Base-by-base conservation (phyloP, 768 basidiomycete genomes). In the Boletus coccyginus region DNA sequence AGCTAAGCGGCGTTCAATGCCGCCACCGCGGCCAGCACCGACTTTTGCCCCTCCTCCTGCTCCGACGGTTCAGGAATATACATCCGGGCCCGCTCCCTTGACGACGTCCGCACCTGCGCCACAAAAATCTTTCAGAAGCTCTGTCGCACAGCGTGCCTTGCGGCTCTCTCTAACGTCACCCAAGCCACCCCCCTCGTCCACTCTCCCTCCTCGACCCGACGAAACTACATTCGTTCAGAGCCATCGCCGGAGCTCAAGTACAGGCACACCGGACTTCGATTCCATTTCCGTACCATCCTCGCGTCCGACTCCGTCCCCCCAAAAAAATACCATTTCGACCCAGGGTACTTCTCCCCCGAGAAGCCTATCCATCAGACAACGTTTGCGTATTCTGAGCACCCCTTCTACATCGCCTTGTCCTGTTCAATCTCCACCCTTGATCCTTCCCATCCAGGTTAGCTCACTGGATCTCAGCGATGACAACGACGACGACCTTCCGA, bases 1-100 rank as follows among this genome's bases (percentile, higher is more conserved):
- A 6, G 60, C 76, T 32, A 79, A 85, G 62, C 77, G 89, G 40
- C 64, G 74, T 19, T 89, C 87, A 5, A 80, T 88, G 68, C 88
- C 89, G 4, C 90, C 89, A 17, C 87, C 83, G 31, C 84, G 87
- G 14, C 90, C 90, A 32, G 81, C 86, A 5, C 88, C 90, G 0
- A 86, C 80, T 29, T 79, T 79, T 47, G 86, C 88, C 7, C 81
- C 86, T 16, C 88, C 89, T 14, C 85, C 86, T 46, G 83, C 88
- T 8, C 89, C 88, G 5, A 65, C 60, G 36, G 62, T 68, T 39
- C 66, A 61, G n/a, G 60, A 64, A 46, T 61, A 35, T 29, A 9
- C 38, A 2, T 46, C 58, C 12, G 48, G 19, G n/a, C 32, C 53
- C 7, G 42, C 49, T 29, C 32, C 62, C 16, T 58, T 49, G 53